phyloP scores from a whole-genome alignment of 1,284 basidiomycete species.

The Afroboletus lepidellus region DNA sequence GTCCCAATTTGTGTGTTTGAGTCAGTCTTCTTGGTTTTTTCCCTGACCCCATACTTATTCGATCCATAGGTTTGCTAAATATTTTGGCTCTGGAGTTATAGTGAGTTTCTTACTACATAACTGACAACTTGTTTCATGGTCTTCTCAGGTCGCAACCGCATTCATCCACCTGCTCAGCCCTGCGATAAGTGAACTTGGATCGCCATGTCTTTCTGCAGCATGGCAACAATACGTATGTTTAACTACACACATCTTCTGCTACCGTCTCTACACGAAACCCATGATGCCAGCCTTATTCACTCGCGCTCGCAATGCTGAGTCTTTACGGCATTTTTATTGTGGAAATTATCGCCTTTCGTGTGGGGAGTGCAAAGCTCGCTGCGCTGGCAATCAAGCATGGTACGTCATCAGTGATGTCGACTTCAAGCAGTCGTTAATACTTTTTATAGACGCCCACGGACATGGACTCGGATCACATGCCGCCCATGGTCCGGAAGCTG shows the following conservation, averaged over 20 bases:
- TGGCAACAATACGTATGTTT: constrained; percentile 76
- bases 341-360: constrained; percentile 83
- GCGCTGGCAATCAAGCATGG: constrained; percentile 56
- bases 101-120: constrained; percentile 41
- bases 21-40: constrained; percentile 43
- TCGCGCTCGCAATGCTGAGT: constrained; percentile 77
- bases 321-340: constrained; percentile 84
- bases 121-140: constrained; percentile 7
- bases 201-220: constrained; percentile 65
- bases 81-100: constrained; percentile 93
- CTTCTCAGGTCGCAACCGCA: constrained; percentile 78
- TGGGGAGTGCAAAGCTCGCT: constrained; percentile 65
- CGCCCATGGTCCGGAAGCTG: constrained; percentile 64
- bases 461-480: constrained; percentile 65
- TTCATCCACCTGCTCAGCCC: constrained; percentile 86
- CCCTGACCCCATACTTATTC: constrained; percentile 4
- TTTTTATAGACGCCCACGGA: constrained; percentile 61
- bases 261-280: constrained; percentile 5
- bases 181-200: constrained; percentile 69
- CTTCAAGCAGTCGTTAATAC: too few relatives aligned
- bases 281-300: constrained; percentile 64
- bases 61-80: constrained; percentile 79
- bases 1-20: constrained; percentile 73
- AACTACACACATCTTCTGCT: background rate
- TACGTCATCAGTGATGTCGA: too few relatives aligned